These are phyloP conservation scores for Picochlorum sp. DNA, from an alignment of 139 green algal genomes.

Conservation along the genomic window DNA sequence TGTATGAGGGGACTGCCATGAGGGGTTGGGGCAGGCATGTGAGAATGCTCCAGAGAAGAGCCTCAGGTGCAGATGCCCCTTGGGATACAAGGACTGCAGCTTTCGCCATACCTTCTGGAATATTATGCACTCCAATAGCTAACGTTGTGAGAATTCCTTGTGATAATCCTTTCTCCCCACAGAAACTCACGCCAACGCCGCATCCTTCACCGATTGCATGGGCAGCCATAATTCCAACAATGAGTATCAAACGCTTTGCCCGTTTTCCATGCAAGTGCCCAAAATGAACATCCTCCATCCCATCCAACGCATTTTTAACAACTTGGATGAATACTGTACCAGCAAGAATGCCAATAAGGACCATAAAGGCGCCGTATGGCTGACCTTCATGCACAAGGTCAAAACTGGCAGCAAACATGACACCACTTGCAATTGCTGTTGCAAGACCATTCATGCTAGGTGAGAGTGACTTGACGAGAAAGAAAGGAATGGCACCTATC, in stretches of 20 bases:
- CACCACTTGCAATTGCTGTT: conserved; percentile 87
- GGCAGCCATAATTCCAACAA: conserved; percentile 93
- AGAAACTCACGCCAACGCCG: conserved; percentile 87
- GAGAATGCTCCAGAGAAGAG: conserved; percentile 74
- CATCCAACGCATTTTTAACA: conserved; percentile 45
- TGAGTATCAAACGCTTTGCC: conserved; percentile 73
- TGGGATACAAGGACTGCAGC: conserved; percentile 80
- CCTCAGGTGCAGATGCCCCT: conserved; percentile 56
- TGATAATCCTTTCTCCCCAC: conserved; percentile 65
- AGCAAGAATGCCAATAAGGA: conserved; percentile 60
- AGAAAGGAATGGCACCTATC: conserved; percentile 68
- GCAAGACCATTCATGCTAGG: conserved; percentile 55
- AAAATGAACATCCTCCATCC: conserved; percentile 60
- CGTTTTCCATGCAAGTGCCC: conserved; percentile 62
- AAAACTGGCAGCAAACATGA: conserved; percentile 95
- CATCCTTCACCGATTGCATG: conserved; percentile 92
- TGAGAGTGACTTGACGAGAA: conserved; percentile 50
- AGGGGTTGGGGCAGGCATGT: conserved; percentile 80
- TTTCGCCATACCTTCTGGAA: conserved; percentile 92
- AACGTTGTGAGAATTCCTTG: conserved; percentile 86
- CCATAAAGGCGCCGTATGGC: conserved; percentile 50
- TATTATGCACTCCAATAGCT: conserved; percentile 95
- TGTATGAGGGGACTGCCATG: conserved; percentile 82
- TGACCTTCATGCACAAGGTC: conserved; percentile 86
- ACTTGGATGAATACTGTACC: conserved; percentile 68